phyloP scores from a whole-genome alignment of 495 filamentous ascomycete species.

The Penicillium longicatenatum region DNA sequence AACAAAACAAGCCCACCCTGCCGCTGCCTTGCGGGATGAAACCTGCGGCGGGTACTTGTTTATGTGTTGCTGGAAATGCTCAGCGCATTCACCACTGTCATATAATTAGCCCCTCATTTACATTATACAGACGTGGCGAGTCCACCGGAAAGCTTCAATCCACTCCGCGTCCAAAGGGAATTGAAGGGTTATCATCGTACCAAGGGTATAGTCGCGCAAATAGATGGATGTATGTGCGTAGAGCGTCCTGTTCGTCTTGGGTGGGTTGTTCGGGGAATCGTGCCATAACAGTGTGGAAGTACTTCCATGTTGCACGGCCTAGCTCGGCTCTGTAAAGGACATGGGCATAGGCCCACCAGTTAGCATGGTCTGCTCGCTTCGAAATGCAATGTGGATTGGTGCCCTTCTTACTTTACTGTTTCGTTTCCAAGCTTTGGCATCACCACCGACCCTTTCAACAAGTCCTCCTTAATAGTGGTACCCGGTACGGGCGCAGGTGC shows the following conservation, averaged over 20 bases:
- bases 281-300: constrained; percentile 94
- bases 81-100: constrained; percentile 84
- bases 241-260: constrained; percentile 76
- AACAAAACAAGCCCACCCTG: constrained; percentile 90
- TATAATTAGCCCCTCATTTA: constrained; percentile 21
- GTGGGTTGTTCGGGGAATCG: constrained; percentile 88
- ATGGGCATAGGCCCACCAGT: constrained; percentile 2
- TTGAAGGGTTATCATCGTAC: constrained; percentile 33
- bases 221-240: constrained; percentile 83
- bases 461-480: constrained; percentile 35
- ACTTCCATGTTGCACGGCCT: constrained; percentile 85
- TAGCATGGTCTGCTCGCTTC: constrained; percentile 3
- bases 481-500: constrained; percentile 14
- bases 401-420: constrained; percentile 61
- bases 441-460: constrained; percentile 76
- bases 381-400: background rate
- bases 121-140: background rate
- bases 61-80: constrained; percentile 84
- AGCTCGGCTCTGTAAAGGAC: constrained; percentile 70
- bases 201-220: constrained; percentile 92
- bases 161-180: background rate
- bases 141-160: background rate
- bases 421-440: constrained; percentile 91
- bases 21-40: constrained; percentile 76
- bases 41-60: constrained; percentile 89